Evolutionary conservation across 495 filamentous ascomycete species (phyloP).

Genomic region (Pseudoneurospora amorphoporcata): DNA sequence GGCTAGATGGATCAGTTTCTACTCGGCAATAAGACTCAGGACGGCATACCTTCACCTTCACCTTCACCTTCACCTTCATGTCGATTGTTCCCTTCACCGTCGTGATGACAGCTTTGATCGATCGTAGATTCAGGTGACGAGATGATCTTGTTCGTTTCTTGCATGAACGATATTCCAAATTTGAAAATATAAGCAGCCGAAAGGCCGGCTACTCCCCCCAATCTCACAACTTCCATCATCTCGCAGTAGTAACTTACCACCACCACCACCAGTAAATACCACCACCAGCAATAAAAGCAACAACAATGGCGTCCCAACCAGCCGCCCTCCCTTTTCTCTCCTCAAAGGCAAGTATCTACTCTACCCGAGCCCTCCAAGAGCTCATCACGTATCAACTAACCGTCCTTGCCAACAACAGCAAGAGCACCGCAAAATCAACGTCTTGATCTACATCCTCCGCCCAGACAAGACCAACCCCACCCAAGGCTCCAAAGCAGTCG

Average conservation of each 20-base stretch:
- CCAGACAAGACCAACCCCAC: not conserved
- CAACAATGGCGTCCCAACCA: not conserved
- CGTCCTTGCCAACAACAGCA: too few species aligned
- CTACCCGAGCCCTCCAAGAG: not conserved
- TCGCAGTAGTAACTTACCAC: not conserved
- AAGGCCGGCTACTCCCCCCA: not conserved
- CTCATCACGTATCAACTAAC: too few species aligned
- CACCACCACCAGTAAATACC: too few species aligned
- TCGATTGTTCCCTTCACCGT: not conserved
- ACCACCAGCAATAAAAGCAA: not conserved
- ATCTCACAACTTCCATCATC: not conserved
- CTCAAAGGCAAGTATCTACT: not conserved
- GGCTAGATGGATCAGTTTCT: not conserved
- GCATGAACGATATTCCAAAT: not conserved
- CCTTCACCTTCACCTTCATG: too few species aligned
- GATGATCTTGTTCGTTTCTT: not conserved
- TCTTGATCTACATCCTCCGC: not conserved
- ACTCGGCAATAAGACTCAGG: not conserved
- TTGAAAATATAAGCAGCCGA: not conserved
- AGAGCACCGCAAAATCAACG: not conserved
- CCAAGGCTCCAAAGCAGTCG: not conserved
- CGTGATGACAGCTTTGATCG: not conserved
- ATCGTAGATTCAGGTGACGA: not conserved
- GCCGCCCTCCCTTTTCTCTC: not conserved
- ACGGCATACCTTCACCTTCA: not conserved